These are phyloP conservation scores for Aspergillus latus DNA, from an alignment of 2,329 filamentous ascomycete species.

Conservation along the genomic window DNA sequence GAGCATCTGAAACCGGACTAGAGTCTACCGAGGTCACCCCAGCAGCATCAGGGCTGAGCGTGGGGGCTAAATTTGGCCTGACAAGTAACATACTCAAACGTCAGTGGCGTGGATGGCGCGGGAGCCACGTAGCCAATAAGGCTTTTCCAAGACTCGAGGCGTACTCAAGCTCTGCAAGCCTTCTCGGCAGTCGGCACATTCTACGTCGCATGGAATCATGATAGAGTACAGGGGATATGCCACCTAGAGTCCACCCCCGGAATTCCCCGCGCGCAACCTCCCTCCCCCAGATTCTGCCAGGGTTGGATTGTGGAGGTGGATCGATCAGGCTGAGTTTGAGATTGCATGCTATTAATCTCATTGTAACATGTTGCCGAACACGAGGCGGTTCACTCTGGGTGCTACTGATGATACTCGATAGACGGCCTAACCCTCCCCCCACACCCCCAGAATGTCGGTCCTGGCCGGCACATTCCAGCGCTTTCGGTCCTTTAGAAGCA, in stretches of 20 bases:
- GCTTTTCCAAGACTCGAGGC: constrained; percentile 3
- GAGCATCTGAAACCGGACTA: neutral
- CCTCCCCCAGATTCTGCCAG: too few relatives aligned
- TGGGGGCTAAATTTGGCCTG: neutral
- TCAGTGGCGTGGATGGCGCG: neutral
- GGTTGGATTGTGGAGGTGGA: too few relatives aligned
- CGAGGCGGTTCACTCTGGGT: too few relatives aligned
- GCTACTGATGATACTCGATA: too few relatives aligned
- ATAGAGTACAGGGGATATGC: neutral
- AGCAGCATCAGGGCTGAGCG: neutral
- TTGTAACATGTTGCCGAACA: too few relatives aligned
- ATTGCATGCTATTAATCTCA: too few relatives aligned
- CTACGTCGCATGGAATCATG: neutral
- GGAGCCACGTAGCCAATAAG: neutral
- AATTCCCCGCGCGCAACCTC: neutral
- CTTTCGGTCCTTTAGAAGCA: neutral
- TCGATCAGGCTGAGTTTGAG: too few relatives aligned
- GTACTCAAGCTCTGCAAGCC: constrained; percentile 4
- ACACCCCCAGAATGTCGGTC: too few relatives aligned
- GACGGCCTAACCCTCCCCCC: too few relatives aligned
- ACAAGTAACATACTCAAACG: neutral
- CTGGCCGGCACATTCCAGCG: too few relatives aligned
- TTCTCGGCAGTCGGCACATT: constrained; percentile 1
- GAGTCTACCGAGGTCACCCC: neutral
- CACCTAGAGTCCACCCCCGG: neutral